phyloP scores from a whole-genome alignment of 257 asterid species.

The Fraxinus cuspidata region DNA sequence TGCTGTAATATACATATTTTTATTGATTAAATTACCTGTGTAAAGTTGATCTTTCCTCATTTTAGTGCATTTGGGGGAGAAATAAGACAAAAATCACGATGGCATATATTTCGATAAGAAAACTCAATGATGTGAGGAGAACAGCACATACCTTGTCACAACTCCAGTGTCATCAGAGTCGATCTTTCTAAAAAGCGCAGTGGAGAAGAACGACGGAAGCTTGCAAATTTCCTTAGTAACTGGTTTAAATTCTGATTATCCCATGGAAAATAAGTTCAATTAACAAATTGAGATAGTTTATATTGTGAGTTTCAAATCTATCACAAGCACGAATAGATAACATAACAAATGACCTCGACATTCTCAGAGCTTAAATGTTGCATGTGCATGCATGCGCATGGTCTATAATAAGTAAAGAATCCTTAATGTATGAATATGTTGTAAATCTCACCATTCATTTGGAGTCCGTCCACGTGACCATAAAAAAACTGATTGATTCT shows the following conservation, averaged over 20 bases:
- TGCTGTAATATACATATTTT: neutral
- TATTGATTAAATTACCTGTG: neutral
- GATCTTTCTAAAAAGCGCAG: conserved; percentile 76
- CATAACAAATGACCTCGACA: neutral
- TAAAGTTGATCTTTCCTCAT: neutral
- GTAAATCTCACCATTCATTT: conserved; percentile 73
- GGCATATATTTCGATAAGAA: neutral
- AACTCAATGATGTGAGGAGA: neutral
- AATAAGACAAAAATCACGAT: neutral
- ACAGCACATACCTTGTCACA: conserved; percentile 67
- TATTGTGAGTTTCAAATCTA: conserved; percentile 1
- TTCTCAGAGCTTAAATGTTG: neutral
- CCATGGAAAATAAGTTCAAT: conserved; percentile 21
- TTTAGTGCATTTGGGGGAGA: neutral
- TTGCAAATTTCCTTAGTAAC: conserved; percentile 95
- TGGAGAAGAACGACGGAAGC: conserved; percentile 97
- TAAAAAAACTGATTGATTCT: conserved; percentile 94
- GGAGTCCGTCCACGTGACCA: conserved; percentile 90
- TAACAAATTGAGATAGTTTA: neutral
- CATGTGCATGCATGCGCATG: neutral
- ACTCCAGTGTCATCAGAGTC: conserved; percentile 69
- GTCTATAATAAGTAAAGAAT: conserved; percentile 17
- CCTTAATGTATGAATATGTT: conserved; percentile 12
- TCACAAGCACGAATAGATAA: conserved; percentile 17
- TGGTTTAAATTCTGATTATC: conserved; percentile 79